phyloP scores from a whole-genome alignment of 2,329 filamentous ascomycete genomes.

The Raffaelea albimanens region DNA sequence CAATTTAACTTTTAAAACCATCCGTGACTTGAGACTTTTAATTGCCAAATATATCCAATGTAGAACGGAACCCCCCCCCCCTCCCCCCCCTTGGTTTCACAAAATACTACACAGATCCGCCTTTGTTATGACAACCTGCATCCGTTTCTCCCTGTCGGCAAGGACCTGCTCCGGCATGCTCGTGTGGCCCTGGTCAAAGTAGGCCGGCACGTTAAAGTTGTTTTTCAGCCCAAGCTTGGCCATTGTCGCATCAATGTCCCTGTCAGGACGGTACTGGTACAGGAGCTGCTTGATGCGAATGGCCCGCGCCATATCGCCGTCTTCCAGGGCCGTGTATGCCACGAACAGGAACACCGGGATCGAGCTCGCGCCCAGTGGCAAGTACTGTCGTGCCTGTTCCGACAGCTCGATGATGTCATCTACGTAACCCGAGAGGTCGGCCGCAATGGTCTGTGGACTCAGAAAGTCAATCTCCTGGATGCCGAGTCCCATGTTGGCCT shows the following conservation, averaged over 20 bases:
- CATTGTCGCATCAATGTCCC: neutral
- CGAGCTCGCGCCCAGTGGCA: constrained; percentile 8
- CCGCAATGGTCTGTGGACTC: neutral
- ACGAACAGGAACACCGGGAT: constrained; percentile 9
- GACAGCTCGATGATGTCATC: constrained; percentile 4
- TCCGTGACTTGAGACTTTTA: no score
- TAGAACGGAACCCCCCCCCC: no score
- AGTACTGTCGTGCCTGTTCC: constrained; percentile 7
- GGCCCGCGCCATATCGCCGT: neutral
- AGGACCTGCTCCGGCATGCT: no score
- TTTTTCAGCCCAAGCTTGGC: neutral
- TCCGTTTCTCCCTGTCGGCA: no score
- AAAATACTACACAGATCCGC: constrained; percentile 1
- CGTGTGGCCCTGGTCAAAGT: no score
- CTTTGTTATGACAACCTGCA: neutral
- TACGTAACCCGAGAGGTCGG: neutral
- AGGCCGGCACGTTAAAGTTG: no score
- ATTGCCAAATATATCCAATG: no score
- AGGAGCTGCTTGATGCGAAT: neutral
- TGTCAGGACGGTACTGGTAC: neutral
- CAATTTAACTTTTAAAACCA: no score
- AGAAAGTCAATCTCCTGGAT: neutral
- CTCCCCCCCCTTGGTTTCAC: no score
- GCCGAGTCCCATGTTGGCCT: no score
- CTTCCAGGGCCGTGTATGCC: neutral